A percentile compares a stretch with the other conserved stretches of the same genome.
Conservation (phyloP, 2,329 filamentous ascomycete genomes). For the Pezicula carpinea region DNA sequence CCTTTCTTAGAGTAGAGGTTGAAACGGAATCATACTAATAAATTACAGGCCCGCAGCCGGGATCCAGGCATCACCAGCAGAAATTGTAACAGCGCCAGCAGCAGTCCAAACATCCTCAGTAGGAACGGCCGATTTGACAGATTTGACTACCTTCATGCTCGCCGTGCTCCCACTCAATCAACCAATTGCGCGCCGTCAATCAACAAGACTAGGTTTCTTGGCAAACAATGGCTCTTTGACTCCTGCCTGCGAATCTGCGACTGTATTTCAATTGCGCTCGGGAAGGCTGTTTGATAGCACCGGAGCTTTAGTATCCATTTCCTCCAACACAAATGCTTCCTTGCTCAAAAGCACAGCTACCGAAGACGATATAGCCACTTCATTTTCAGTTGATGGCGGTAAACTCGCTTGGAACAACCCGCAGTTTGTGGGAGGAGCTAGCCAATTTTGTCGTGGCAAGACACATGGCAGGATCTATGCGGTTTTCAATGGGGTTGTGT, state of each 20-base stretch:
- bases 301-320: not conserved
- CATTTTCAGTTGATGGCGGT: not conserved
- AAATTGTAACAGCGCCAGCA: not conserved
- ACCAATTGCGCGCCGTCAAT: not conserved
- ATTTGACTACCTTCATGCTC: not conserved
- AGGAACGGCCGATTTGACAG: not conserved
- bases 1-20: not conserved
- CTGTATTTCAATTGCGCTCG: not conserved
- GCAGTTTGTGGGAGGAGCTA: not conserved
- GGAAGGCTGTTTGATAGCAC: not conserved
- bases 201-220: not conserved
- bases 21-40: not conserved
- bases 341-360: not conserved
- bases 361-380: not conserved
- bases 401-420: not conserved
- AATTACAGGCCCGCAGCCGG: not conserved
- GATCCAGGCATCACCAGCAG: not conserved
- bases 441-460: not conserved
- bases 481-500: not conserved
- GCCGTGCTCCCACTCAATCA: not conserved
- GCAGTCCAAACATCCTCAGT: not conserved
- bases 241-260: not conserved
- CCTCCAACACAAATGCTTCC: not conserved
- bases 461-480: not conserved
- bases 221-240: not conserved